Evolutionary conservation across 176 grass and related monocot species (phyloP).

Genomic region (Eragrostis nindensis): DNA sequence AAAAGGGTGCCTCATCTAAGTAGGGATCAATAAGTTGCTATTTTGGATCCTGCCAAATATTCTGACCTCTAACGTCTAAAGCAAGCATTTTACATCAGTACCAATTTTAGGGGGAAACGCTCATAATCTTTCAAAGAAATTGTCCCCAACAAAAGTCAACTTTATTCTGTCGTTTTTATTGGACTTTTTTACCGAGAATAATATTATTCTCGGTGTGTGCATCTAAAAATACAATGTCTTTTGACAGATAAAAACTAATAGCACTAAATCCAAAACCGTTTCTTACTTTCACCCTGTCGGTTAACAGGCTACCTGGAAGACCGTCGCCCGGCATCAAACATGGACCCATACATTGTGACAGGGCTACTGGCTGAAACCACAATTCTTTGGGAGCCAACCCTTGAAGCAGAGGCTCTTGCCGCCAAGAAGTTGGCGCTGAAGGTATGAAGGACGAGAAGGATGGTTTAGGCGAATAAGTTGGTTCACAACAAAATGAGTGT

Average conservation of each 20-base stretch:
- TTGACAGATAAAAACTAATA: not conserved
- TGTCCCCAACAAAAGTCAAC: no score
- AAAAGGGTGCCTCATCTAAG: not conserved
- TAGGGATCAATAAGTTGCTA: not conserved
- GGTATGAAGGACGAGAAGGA: slow-evolving; percentile 50
- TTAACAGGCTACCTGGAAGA: slow-evolving; percentile 90
- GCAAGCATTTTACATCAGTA: not conserved
- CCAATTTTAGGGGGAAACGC: not conserved
- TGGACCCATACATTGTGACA: slow-evolving; percentile 95
- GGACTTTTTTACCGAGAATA: not conserved
- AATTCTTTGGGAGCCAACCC: slow-evolving; percentile 86
- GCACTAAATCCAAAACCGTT: not conserved
- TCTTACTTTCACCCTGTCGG: not conserved
- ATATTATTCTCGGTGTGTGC: not conserved
- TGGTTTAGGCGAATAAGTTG: slow-evolving; percentile 29
- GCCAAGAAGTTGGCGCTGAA: slow-evolving; percentile 85
- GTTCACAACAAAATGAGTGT: not conserved
- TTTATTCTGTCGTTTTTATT: no score
- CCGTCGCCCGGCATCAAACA: slow-evolving; percentile 94
- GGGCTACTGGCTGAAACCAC: slow-evolving; percentile 84
- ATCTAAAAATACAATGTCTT: not conserved
- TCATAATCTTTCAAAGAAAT: no score
- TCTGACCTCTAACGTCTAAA: not conserved
- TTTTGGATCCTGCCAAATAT: not conserved
- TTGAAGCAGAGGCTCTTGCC: slow-evolving; percentile 82